Conservation (phyloP, 2,329 filamentous ascomycete genomes). For the Xylariaceae sp. region DNA sequence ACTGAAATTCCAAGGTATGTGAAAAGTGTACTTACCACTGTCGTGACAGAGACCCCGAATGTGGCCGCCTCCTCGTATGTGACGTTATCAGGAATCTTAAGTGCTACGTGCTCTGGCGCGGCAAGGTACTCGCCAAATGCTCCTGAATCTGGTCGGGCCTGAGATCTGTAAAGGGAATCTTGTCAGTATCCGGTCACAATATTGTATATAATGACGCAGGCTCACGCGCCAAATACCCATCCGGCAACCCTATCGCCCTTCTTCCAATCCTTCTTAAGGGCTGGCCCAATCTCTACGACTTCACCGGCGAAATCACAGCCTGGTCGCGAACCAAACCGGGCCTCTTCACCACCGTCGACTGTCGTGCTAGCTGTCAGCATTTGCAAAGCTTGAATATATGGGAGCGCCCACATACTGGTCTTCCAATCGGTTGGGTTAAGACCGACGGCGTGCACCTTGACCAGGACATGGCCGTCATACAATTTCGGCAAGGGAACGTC, state of each 20-base stretch:
- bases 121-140: conserved; percentile 39
- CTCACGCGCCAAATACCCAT: conserved; percentile 20
- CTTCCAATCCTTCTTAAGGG: conserved; percentile 39
- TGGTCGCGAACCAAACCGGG: conserved; percentile 19
- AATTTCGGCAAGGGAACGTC: conserved; percentile 23
- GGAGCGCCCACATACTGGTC: conserved; percentile 12
- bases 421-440: conserved; percentile 37
- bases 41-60: conserved; percentile 34
- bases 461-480: conserved; percentile 27
- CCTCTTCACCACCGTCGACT: conserved; percentile 17
- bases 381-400: too few species aligned
- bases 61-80: conserved; percentile 44
- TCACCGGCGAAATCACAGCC: conserved; percentile 48
- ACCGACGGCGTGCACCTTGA: conserved; percentile 32
- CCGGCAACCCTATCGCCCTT: conserved; percentile 47
- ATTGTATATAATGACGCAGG: background rate
- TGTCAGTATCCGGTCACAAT: background rate
- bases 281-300: conserved; percentile 42
- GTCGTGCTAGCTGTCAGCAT: too few species aligned
- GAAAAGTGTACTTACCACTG: too few species aligned
- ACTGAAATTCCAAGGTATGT: conserved; percentile 38
- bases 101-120: conserved; percentile 37
- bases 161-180: conserved; percentile 25
- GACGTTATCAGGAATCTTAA: conserved; percentile 43
- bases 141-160: conserved; percentile 37